A percentile compares a stretch with the other conserved stretches of the same genome.
Evolutionary conservation across 2,329 filamentous ascomycete species (phyloP).

Genomic region (Colletotrichum euphorbiae): DNA sequence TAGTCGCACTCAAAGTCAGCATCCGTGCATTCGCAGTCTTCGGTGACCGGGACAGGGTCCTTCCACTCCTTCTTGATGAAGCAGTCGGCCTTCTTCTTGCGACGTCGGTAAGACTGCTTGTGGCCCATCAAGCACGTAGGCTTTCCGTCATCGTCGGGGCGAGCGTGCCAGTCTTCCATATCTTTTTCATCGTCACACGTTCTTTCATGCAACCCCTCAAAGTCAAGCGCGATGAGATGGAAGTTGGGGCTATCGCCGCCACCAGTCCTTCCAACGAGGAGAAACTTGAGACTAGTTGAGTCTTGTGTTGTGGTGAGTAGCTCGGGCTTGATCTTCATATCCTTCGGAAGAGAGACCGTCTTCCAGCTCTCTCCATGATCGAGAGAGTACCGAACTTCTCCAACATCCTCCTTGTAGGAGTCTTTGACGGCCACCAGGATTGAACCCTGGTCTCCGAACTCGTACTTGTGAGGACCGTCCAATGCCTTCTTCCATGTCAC

Average conservation of each 20-base stretch:
- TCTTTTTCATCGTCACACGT: conserved; percentile 79
- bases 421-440: conserved; percentile 87
- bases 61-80: conserved; percentile 90
- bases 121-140: conserved; percentile 96
- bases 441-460: conserved; percentile 94
- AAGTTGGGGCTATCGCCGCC: conserved; percentile 64
- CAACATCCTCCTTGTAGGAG: conserved; percentile 70
- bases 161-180: conserved; percentile 90
- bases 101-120: conserved; percentile 85
- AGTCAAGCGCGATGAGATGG: conserved; percentile 83
- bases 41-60: conserved; percentile 76
- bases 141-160: conserved; percentile 82
- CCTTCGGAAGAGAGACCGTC: conserved; percentile 73
- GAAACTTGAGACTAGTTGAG: conserved; percentile 91
- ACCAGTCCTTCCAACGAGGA: conserved; percentile 75
- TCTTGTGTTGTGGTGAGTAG: conserved; percentile 90
- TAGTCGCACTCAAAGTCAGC: conserved; percentile 96
- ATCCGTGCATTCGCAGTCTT: conserved; percentile 83
- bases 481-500: conserved; percentile 82
- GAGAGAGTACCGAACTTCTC: conserved; percentile 79
- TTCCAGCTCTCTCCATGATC: conserved; percentile 92
- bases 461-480: conserved; percentile 90
- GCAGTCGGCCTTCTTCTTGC: conserved; percentile 89
- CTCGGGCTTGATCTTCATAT: conserved; percentile 75
- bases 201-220: conserved; percentile 81